These are phyloP conservation scores for Penicillium sp. DNA, from an alignment of 2,329 filamentous ascomycete genomes.

Conservation along the genomic window DNA sequence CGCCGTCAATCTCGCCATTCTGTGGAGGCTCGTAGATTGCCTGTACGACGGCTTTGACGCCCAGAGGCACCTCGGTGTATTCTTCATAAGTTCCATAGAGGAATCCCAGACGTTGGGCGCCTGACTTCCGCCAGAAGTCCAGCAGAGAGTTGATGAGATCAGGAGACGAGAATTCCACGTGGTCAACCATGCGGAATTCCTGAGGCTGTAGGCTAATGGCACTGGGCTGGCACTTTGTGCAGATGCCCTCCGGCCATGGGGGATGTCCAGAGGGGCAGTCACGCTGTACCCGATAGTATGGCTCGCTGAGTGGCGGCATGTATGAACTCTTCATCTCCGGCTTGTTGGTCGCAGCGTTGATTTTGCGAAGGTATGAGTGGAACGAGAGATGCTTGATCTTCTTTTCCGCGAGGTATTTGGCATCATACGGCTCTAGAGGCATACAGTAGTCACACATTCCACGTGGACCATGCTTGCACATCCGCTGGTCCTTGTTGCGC, in stretches of 20 bases:
- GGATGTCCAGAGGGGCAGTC: conserved; percentile 93
- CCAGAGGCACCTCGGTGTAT: conserved; percentile 89
- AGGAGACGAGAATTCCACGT: conserved; percentile 91
- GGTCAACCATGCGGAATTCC: conserved; percentile 93
- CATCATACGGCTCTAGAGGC: conserved; percentile 89
- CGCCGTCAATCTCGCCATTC: conserved; percentile 82
- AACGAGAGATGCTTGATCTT: conserved; percentile 99
- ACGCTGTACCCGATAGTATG: conserved; percentile 84
- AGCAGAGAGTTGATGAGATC: conserved; percentile 86
- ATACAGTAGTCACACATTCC: conserved; percentile 99
- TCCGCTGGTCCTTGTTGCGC: conserved; percentile 72
- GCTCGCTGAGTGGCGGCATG: conserved; percentile 91
- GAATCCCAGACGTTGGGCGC: conserved; percentile 82
- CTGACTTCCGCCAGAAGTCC: conserved; percentile 87
- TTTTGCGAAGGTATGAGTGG: conserved; percentile 89
- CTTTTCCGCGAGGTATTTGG: conserved; percentile 87
- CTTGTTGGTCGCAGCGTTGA: conserved; percentile 96
- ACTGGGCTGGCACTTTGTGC: conserved; percentile 96
- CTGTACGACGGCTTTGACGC: conserved; percentile 93
- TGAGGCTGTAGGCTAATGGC: conserved; percentile 95
- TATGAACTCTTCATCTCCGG: conserved; percentile 91
- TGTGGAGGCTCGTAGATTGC: conserved; percentile 97
- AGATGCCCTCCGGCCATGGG: conserved; percentile 93
- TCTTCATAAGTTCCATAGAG: conserved; percentile 89
- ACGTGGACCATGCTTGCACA: conserved; percentile 95